phyloP scores from a whole-genome alignment of 169 alveolate species.

The Cryptosporidium sp. region DNA sequence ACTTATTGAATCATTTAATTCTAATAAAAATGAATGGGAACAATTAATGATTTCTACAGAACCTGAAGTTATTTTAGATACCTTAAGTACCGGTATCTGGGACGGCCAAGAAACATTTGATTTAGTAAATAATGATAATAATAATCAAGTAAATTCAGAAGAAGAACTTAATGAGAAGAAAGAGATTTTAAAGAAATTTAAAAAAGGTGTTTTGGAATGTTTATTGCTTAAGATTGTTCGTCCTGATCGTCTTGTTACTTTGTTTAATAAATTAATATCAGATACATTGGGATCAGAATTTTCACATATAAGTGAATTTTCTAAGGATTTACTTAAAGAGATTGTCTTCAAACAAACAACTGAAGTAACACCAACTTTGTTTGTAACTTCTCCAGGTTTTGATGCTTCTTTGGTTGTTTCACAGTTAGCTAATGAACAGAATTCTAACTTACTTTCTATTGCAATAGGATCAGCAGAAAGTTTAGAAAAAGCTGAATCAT shows the following conservation, averaged over 20 bases:
- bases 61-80: conserved; percentile 71
- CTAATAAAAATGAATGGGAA: conserved; percentile 69
- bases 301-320: conserved; percentile 87
- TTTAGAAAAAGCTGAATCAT: conserved; percentile 92
- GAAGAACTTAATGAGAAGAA: neutral
- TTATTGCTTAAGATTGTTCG: conserved; percentile 90
- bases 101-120: neutral
- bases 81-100: conserved; percentile 34
- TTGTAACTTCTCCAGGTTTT: conserved; percentile 97
- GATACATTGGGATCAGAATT: conserved; percentile 89
- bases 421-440: conserved; percentile 89
- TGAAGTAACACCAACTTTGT: conserved; percentile 90
- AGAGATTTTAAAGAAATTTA: neutral
- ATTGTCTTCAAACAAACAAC: conserved; percentile 90
- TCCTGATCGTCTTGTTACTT: conserved; percentile 93
- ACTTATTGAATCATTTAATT: conserved; percentile 43
- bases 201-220: conserved; percentile 77
- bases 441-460: conserved; percentile 88
- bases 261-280: conserved; percentile 85
- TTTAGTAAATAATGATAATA: neutral
- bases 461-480: conserved; percentile 99
- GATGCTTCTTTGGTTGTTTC: conserved; percentile 96
- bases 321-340: conserved; percentile 86
- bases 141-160: conserved; percentile 1
- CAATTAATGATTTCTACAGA: conserved; percentile 71